Evolutionary conservation across 768 basidiomycete species (phyloP).

Genomic region (Naganishia antarctica): DNA sequence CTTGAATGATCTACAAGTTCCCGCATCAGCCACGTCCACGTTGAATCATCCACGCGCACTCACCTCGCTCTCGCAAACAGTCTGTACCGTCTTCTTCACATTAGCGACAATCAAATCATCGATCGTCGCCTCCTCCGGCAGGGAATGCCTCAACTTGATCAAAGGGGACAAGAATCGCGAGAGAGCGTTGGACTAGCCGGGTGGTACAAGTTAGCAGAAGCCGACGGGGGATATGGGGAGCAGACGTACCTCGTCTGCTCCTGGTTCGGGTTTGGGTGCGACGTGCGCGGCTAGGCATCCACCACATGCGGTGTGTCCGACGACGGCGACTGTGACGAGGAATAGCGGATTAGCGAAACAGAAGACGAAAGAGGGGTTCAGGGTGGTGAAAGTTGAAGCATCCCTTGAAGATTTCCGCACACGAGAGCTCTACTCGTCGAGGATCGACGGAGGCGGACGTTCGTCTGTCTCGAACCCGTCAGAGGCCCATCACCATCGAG

Average conservation of each 20-base stretch:
- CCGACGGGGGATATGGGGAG: background rate
- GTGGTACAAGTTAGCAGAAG: background rate
- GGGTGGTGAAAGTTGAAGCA: no score
- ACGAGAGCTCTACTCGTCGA: background rate
- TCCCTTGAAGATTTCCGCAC: no score
- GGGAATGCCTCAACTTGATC: slow-evolving; percentile 54
- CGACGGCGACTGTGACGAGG: slow-evolving; percentile 62
- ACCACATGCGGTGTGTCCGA: slow-evolving; percentile 78
- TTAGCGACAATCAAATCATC: slow-evolving; percentile 45
- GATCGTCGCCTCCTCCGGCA: slow-evolving; percentile 37
- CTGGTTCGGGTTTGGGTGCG: slow-evolving; percentile 29
- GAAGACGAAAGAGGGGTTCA: background rate
- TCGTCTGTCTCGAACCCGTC: no score
- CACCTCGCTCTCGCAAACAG: slow-evolving; percentile 45
- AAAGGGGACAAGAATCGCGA: slow-evolving; percentile 70
- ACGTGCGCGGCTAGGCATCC: slow-evolving; percentile 56
- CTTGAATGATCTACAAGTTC: slow-evolving; percentile 19
- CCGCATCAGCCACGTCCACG: slow-evolving; percentile 1
- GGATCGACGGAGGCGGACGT: no score
- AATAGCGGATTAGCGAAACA: slow-evolving; percentile 8
- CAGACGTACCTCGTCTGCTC: slow-evolving; percentile 21
- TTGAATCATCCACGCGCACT: slow-evolving; percentile 19
- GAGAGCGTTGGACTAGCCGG: slow-evolving; percentile 53
- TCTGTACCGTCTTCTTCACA: slow-evolving; percentile 44
- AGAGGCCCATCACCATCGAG: no score